phyloP scores from a whole-genome alignment of 805 yeast species.

The Ogataea polymorpha region DNA sequence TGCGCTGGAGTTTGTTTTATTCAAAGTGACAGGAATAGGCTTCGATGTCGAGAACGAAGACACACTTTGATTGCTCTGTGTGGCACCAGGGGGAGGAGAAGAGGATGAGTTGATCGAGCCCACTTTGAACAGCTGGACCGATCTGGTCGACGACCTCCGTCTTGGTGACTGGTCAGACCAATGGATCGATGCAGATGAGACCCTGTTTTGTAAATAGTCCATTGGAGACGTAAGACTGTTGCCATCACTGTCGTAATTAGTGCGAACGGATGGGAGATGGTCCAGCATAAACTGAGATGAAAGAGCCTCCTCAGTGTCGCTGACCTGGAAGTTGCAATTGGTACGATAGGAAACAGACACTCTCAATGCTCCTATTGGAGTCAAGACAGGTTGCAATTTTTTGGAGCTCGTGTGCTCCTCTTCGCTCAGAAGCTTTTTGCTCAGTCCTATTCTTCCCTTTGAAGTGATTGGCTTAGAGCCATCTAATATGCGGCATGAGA shows the following conservation, averaged over 20 bases:
- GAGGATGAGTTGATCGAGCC: slow-evolving; percentile 50
- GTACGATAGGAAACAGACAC: slow-evolving; percentile 78
- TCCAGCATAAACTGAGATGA: slow-evolving; percentile 37
- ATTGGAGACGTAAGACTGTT: slow-evolving; percentile 15
- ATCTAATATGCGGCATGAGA: slow-evolving; percentile 65
- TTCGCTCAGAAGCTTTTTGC: slow-evolving; percentile 43
- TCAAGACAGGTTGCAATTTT: slow-evolving; percentile 65
- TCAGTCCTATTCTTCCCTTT: slow-evolving; percentile 80
- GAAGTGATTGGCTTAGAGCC: slow-evolving; percentile 78
- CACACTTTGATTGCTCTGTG: slow-evolving; percentile 11
- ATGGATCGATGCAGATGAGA: slow-evolving; percentile 26
- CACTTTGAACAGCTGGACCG: slow-evolving; percentile 59
- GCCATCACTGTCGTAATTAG: slow-evolving; percentile 17
- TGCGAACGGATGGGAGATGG: slow-evolving; percentile 10
- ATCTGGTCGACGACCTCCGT: slow-evolving; percentile 34
- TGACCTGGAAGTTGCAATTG: slow-evolving; percentile 64
- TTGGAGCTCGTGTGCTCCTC: slow-evolving; percentile 53
- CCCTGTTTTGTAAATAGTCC: slow-evolving; percentile 18
- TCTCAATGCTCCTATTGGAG: slow-evolving; percentile 70
- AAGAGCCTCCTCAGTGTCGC: slow-evolving; percentile 62
- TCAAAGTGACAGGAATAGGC: slow-evolving; percentile 41
- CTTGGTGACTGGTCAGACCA: slow-evolving; percentile 20
- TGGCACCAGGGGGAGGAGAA: slow-evolving; percentile 28
- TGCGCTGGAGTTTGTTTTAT: slow-evolving; percentile 49
- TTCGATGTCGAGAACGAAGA: slow-evolving; percentile 26